Evolutionary conservation across 2,329 filamentous ascomycete species (phyloP).

Genomic region (Botrytis deweyae): DNA sequence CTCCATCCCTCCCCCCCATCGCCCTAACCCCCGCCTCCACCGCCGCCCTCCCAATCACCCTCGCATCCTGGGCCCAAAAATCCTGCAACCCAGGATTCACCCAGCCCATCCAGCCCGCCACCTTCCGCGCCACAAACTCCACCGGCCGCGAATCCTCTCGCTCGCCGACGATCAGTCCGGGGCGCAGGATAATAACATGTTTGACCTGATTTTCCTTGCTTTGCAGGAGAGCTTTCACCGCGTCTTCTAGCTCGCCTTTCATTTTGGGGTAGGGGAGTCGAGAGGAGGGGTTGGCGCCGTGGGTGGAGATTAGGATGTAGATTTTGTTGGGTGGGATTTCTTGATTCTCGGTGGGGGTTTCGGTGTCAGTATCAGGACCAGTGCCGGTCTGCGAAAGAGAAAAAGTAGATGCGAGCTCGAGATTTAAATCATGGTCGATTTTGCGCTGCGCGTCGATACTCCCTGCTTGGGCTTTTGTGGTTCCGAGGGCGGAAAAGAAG

Average conservation of each 20-base stretch:
- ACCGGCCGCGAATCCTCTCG: constrained; percentile 59
- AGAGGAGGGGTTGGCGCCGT: constrained; percentile 51
- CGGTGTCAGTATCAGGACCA: too few species aligned
- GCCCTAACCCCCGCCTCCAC: constrained; percentile 49
- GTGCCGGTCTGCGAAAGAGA: not conserved
- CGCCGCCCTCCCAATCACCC: constrained; percentile 56
- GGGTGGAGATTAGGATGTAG: constrained; percentile 50
- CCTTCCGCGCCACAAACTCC: constrained; percentile 56
- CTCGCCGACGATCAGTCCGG: constrained; percentile 72
- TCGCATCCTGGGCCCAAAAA: constrained; percentile 64
- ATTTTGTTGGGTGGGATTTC: constrained; percentile 59
- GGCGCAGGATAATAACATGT: constrained; percentile 72
- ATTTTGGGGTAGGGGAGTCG: constrained; percentile 61
- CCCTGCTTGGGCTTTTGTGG: constrained; percentile 73
- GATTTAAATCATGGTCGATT: constrained; percentile 84
- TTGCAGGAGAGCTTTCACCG: constrained; percentile 57
- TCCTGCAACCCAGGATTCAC: constrained; percentile 58
- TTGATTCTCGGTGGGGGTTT: constrained; percentile 43
- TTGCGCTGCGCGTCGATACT: constrained; percentile 77
- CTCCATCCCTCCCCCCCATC: constrained; percentile 49
- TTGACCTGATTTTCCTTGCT: constrained; percentile 57
- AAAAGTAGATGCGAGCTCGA: constrained; percentile 63
- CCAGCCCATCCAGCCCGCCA: constrained; percentile 56
- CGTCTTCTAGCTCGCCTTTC: constrained; percentile 86
- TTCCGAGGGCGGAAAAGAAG: constrained; percentile 78